Conservation (phyloP, 306 rosid species). For the Crataegus laevigata region DNA sequence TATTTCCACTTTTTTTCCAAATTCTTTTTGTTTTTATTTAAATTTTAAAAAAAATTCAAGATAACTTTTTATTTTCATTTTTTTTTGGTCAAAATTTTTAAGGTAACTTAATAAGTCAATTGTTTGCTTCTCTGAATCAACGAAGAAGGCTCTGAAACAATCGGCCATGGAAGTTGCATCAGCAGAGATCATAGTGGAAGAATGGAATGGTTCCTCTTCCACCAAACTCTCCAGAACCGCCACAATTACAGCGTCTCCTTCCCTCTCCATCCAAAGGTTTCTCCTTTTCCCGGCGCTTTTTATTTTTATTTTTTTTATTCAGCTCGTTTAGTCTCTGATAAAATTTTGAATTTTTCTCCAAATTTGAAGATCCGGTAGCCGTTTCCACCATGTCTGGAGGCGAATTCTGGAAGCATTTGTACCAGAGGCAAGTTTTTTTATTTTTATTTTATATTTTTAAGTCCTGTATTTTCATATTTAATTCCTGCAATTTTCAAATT, state of each 20-base stretch:
- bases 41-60: too few species aligned
- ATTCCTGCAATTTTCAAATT: not conserved
- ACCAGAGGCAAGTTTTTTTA: conserved; percentile 66
- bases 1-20: too few species aligned
- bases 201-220: conserved; percentile 81
- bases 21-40: too few species aligned
- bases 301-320: not conserved
- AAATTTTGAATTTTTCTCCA: not conserved
- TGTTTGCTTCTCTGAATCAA: not conserved
- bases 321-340: not conserved
- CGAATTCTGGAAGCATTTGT: conserved; percentile 83
- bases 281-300: not conserved
- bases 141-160: not conserved
- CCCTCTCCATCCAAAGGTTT: conserved; percentile 54
- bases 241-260: conserved; percentile 60
- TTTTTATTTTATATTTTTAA: not conserved
- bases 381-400: conserved; percentile 59
- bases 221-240: conserved; percentile 75
- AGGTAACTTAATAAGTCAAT: not conserved
- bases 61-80: not conserved
- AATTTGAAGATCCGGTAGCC: conserved; percentile 52
- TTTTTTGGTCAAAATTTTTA: too few species aligned
- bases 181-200: conserved; percentile 43
- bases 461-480: not conserved
- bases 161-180: conserved; percentile 32